Evolutionary conservation across 2,329 filamentous ascomycete genomes (phyloP), one percentile per base, ranked within the genome.

Genomic region (Penicillium sp.): DNA sequence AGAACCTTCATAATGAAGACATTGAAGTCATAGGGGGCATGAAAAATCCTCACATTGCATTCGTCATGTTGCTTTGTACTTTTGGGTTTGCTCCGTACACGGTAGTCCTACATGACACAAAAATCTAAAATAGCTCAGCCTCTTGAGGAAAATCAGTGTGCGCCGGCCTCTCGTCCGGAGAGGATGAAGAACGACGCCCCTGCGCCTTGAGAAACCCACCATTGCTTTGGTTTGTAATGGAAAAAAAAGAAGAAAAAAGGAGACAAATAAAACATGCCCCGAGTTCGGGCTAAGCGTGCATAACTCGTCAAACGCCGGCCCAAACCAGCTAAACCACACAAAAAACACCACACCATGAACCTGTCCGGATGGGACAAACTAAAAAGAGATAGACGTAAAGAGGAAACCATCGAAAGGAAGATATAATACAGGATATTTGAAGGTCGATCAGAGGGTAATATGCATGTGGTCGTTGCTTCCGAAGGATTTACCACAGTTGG

Each of bases 401-500:
- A 57, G 50, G 34, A 55, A 50, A 59, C 41, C 36, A 45, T 56
- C 41, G 54, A 63, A 58, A 59, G 60, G 57, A 57, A 65, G 63
- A 59, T 75, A 75, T 72, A 61, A 56, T 74, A 74, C 68, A 72
- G 34, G 62, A 71, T 66, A 50, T 34, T 38, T 60, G 59, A 60
- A 60, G 50, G 45, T 53, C 49, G 48, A 64, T 74, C 68, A 78
- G 50, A 81, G 73, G 50, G 78, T 80, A 62, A 81, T 76, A 58
- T 77, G 77, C 91, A 97, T 95, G 60, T 91, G 86, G 72, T 99
- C 94, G 75, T 89, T 89, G 72, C 86, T 89, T 68, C 96, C 93
- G 72, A 99, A 99, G 4, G 91, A 87, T 75, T 89, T 90, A 68
- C 89, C 91, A 80, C 95, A 99, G 66, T 91, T 93, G 3, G 94